These are phyloP conservation scores for Thraustochytrium striatum DNA, from an alignment of 352 stramenopile genomes.

Conservation along the genomic window DNA sequence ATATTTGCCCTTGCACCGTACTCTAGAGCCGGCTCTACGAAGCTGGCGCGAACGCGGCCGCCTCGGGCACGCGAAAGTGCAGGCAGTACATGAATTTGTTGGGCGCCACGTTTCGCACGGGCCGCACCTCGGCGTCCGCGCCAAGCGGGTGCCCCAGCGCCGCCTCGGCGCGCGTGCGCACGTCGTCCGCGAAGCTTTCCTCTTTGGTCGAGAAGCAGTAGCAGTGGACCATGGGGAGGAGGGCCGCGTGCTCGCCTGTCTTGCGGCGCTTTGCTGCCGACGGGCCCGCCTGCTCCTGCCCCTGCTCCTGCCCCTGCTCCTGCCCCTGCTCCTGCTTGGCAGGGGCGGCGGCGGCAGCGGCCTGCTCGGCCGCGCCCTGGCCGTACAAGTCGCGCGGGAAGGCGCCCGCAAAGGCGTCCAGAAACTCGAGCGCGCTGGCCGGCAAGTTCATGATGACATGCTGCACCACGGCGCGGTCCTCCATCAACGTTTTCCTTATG, in stretches of 20 bases:
- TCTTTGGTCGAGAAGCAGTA: constrained; percentile 86
- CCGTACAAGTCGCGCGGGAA: constrained; percentile 39
- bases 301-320: not conserved
- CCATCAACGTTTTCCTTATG: constrained; percentile 64
- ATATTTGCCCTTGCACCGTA: too few relatives aligned
- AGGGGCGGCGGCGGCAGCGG: not conserved
- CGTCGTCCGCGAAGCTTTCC: constrained; percentile 51
- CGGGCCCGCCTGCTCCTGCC: not conserved
- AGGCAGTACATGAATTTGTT: constrained; percentile 97
- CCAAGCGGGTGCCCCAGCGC: constrained; percentile 59
- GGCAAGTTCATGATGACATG: constrained; percentile 96
- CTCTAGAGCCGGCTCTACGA: too few relatives aligned
- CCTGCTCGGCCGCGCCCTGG: constrained; percentile 54
- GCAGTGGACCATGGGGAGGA: constrained; percentile 78
- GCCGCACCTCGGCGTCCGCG: constrained; percentile 62
- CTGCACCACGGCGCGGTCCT: constrained; percentile 65
- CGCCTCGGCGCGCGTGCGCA: constrained; percentile 56
- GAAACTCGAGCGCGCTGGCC: constrained; percentile 84
- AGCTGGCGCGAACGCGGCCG: constrained; percentile 16
- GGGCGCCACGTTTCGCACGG: constrained; percentile 88
- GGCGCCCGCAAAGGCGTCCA: constrained; percentile 71
- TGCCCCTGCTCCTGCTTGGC: not conserved
- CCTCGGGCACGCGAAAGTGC: constrained; percentile 79
- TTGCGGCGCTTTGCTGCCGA: too few relatives aligned
- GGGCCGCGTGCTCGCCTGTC: too few relatives aligned